Evolutionary conservation across 345 rosid genomes (phyloP), one percentile per base, ranked within the genome.

Genomic region (Heritiera littoralis): DNA sequence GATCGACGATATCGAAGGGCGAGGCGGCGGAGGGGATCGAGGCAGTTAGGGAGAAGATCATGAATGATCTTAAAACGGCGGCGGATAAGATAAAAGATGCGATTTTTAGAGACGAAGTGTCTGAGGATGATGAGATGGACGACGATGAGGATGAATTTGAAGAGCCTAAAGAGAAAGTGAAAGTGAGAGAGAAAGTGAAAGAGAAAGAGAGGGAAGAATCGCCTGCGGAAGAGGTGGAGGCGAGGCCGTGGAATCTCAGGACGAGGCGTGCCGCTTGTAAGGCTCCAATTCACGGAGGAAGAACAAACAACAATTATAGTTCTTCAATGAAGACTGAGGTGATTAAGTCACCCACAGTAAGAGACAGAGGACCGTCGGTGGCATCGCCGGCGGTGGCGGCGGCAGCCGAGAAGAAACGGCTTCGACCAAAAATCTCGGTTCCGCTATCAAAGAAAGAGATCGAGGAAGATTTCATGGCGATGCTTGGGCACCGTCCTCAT

Each of bases 211-310:
- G 73, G 78, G 83, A 76, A 65, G 83, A 83, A 38, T 75, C 84
- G 49, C 75, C 83, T 76, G 81, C 77, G 40, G 80, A 28, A 2
- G 61, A 80, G 61, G 87, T n/a, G 74, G 86, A 80, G 76, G 84
- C 72, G 30, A 80, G 83, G 81, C 97, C 94, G 52, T 94, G 97
- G 97, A 94, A 93, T 83, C 87, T 94, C 80, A 83, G 97, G 72
- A 94, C 91, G 41, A 88, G 94, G 77, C 89, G 91, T 79, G 86
- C 89, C 0, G 86, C 89, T 5, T 87, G 90, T 58, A 90, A 90
- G 81, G 88, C 85, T 32, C 89, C 90, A 67, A 13, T 82, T 30
- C 77, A 64, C 8, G 85, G 81, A 35, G 48, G 74, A 18, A 79
- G 72, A 51, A 68, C 20, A 32, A 35, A 71, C 46, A 78, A 41